A percentile compares a stretch with the other conserved stretches of the same genome.
Evolutionary conservation across 2,329 filamentous ascomycete species (phyloP).

Genomic region (Fusarium pseudograminearum): DNA sequence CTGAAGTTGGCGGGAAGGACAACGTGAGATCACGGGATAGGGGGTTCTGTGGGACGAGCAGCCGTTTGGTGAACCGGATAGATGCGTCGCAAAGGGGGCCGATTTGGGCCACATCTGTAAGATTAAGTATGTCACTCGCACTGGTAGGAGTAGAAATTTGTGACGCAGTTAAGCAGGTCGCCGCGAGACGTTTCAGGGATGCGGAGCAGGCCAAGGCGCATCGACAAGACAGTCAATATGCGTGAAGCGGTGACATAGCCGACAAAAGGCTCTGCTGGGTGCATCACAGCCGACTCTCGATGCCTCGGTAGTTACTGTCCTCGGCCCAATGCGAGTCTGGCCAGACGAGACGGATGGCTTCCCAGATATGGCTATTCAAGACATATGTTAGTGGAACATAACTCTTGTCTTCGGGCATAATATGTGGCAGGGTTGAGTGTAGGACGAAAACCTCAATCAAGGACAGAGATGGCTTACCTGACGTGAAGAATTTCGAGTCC

Average conservation of each 20-base stretch:
- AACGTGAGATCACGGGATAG: slow-evolving; percentile 42
- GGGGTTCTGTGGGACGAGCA: slow-evolving; percentile 38
- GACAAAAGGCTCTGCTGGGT: slow-evolving; percentile 1
- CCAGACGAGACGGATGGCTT: slow-evolving; percentile 92
- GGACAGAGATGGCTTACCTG: slow-evolving; percentile 72
- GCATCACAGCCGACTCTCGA: slow-evolving; percentile 82
- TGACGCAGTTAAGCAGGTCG: slow-evolving; percentile 21
- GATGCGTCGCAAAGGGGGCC: slow-evolving; percentile 49
- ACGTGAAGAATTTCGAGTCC: slow-evolving; percentile 92
- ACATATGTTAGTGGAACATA: slow-evolving; percentile 50
- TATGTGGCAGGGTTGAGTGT: slow-evolving; percentile 35
- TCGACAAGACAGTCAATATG: slow-evolving; percentile 30
- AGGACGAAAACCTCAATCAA: slow-evolving; percentile 44
- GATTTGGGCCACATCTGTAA: slow-evolving; percentile 43
- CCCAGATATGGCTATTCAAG: slow-evolving; percentile 83
- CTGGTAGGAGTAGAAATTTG: slow-evolving; percentile 5
- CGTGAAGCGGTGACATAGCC: slow-evolving; percentile 6
- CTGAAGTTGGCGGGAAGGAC: slow-evolving; percentile 27
- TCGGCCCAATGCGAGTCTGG: slow-evolving; percentile 88
- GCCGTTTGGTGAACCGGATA: slow-evolving; percentile 40
- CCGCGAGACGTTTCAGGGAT: slow-evolving; percentile 40
- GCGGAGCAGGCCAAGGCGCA: slow-evolving; percentile 26
- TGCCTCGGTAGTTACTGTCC: slow-evolving; percentile 72
- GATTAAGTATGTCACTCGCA: not conserved
- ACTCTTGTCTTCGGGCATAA: slow-evolving; percentile 34